phyloP scores from a whole-genome alignment of 2,329 filamentous ascomycete species.

The Lachnellula cervina region DNA sequence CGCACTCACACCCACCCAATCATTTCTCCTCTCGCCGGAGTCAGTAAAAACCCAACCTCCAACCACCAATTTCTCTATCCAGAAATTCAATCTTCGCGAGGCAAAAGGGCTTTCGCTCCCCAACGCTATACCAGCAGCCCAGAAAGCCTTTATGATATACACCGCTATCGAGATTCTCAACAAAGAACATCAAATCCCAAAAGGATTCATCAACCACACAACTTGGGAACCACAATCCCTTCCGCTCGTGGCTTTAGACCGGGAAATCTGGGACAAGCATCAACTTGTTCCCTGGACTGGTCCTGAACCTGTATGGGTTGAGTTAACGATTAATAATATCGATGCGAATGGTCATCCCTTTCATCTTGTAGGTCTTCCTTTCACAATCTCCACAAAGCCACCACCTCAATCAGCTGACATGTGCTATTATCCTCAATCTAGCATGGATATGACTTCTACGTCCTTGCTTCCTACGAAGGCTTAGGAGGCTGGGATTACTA shows the following conservation, averaged over 20 bases:
- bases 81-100: slow-evolving; percentile 17
- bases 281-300: slow-evolving; percentile 36
- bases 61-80: slow-evolving; percentile 9
- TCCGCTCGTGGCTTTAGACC: slow-evolving; percentile 32
- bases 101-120: neutral
- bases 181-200: slow-evolving; percentile 31
- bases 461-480: slow-evolving; percentile 6
- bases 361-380: slow-evolving; percentile 32
- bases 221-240: slow-evolving; percentile 30
- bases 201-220: neutral
- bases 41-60: neutral
- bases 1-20: neutral
- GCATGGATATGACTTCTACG: slow-evolving; percentile 24
- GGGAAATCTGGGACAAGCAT: slow-evolving; percentile 34
- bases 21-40: neutral
- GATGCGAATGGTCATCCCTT: slow-evolving; percentile 47
- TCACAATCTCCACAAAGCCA: neutral
- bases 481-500: slow-evolving; percentile 23
- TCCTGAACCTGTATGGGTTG: slow-evolving; percentile 37
- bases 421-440: neutral
- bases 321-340: slow-evolving; percentile 46
- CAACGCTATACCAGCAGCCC: slow-evolving; percentile 26
- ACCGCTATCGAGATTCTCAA: slow-evolving; percentile 41
- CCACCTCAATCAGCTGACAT: slow-evolving; percentile 3
- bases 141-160: slow-evolving; percentile 39